Base-by-base conservation (phyloP, 2,329 filamentous ascomycete species). In the Colletotrichum sansevieriae region DNA sequence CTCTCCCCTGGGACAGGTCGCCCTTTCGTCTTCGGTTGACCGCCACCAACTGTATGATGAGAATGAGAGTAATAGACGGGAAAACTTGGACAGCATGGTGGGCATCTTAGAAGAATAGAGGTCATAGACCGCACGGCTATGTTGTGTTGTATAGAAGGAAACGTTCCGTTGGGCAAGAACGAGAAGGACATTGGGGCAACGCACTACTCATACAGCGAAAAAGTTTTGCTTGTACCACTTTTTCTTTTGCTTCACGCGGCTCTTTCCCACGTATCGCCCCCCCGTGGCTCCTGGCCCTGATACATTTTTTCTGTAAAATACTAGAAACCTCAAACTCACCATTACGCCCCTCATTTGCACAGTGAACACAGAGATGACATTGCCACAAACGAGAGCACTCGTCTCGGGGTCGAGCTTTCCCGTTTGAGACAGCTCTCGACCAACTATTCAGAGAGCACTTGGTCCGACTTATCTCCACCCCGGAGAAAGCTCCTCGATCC, bases 281-380 rank as follows among this genome's bases (percentile, higher is more conserved):
- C 66, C 66, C 49, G 65, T 69, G 65, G 62, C 62, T 68, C 65
- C 47, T 68, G 65, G 65, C 66, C 66, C 66, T 60, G 66, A 69
- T 43, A 68, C 65, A 54, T 61, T 61, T 66, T 69, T 69, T 69
- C 66, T 69, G 66, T 69, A 69, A 69, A 69, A 69, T 69, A 69
- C 66, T 69, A 69, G 58, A 65, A 69, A 60, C 66, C 61, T 69
- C 66, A 66, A 69, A 69, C 29, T 44, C 47, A 63, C 25, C 11
- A 7, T 8, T 15, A 5, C 12, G 7, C 25, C 49, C n/a, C 15
- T 29, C 29, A 12, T 13, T 1, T 59, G 7, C 29, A 29, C 12
- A 3, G 13, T 39, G 18, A 20, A 22, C 1, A 3, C 39, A n/a
- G 43, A 5, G 25, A 25, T 15, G n/a, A 2, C 0, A 4, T 10